Percentiles rank a stretch among this genome's conserved stretches.
phyloP scores from a whole-genome alignment of 768 basidiomycete genomes.

The Termitomyces sp. region DNA sequence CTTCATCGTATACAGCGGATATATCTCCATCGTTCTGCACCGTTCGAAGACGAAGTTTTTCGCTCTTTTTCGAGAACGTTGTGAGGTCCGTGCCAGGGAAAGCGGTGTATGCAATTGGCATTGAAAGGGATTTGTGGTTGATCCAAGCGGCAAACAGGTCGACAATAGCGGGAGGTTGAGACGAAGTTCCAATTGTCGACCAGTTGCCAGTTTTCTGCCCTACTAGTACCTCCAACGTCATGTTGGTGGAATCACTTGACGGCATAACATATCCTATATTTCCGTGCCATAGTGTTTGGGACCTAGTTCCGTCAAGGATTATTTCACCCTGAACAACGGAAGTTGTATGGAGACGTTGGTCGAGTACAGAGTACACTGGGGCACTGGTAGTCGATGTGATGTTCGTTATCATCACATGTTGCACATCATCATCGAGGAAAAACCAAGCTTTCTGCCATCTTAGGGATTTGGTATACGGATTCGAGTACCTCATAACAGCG shows the following conservation, averaged over 20 bases:
- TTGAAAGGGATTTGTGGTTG: conserved; percentile 28
- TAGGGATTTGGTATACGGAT: conserved; percentile 49
- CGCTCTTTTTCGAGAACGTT: conserved; percentile 33
- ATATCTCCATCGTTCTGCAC: conserved; percentile 41
- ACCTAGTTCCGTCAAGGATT: conserved; percentile 6
- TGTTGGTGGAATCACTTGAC: conserved; percentile 21
- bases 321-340: conserved; percentile 36
- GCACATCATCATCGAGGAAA: conserved; percentile 59
- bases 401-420: conserved; percentile 55
- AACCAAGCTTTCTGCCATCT: conserved; percentile 71
- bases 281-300: conserved; percentile 55
- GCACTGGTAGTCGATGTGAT: conserved; percentile 38
- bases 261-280: conserved; percentile 57
- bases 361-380: conserved; percentile 58
- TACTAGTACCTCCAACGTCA: conserved; percentile 28
- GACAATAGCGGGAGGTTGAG: conserved; percentile 48
- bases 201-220: conserved; percentile 53
- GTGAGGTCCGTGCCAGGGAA: conserved; percentile 43
- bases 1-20: conserved; percentile 45
- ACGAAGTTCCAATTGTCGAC: conserved; percentile 58
- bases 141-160: conserved; percentile 65
- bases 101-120: conserved; percentile 44
- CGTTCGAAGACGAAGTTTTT: conserved; percentile 23
- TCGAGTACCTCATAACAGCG: conserved; percentile 62
- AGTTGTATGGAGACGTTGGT: conserved; percentile 49